phyloP scores from a whole-genome alignment of 2,329 filamentous ascomycete genomes.

The Echinosphaeria canescens region DNA sequence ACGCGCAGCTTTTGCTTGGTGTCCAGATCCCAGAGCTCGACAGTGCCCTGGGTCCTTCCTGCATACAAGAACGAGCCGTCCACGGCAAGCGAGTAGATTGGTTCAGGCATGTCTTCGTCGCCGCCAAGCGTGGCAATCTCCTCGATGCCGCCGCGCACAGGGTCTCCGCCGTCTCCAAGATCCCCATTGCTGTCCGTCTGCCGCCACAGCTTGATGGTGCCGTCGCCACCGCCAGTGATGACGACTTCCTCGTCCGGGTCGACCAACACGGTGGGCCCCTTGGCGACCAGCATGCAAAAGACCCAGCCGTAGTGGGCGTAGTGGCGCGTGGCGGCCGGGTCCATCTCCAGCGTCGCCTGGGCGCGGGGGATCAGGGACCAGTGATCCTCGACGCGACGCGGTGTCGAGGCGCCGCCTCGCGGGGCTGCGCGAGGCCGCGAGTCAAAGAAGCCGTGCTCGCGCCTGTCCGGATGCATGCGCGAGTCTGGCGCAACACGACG shows the following conservation, averaged over 20 bases:
- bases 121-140: slow-evolving; percentile 45
- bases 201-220: slow-evolving; percentile 85
- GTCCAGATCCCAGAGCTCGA: slow-evolving; percentile 94
- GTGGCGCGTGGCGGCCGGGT: slow-evolving; percentile 56
- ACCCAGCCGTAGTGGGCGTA: slow-evolving; percentile 94
- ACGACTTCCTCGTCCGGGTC: slow-evolving; percentile 60
- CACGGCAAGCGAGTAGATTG: slow-evolving; percentile 56
- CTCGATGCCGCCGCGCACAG: slow-evolving; percentile 36
- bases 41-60: slow-evolving; percentile 66
- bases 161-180: slow-evolving; percentile 17
- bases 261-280: slow-evolving; percentile 42
- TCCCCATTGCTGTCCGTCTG: slow-evolving; percentile 19
- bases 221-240: slow-evolving; percentile 82
- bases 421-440: slow-evolving; percentile 66
- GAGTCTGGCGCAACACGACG: slow-evolving; percentile 37
- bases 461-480: slow-evolving; percentile 48
- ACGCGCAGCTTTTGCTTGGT: slow-evolving; percentile 78
- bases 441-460: slow-evolving; percentile 83
- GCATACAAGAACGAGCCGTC: slow-evolving; percentile 88
- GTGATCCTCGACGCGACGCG: slow-evolving; percentile 40
- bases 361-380: slow-evolving; percentile 30
- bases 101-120: slow-evolving; percentile 39
- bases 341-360: slow-evolving; percentile 51
- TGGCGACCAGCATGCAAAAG: slow-evolving; percentile 82
- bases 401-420: slow-evolving; percentile 64